These are phyloP conservation scores for Aureobasidium sp. DNA, from an alignment of 2,329 filamentous ascomycete species.

Conservation along the genomic window DNA sequence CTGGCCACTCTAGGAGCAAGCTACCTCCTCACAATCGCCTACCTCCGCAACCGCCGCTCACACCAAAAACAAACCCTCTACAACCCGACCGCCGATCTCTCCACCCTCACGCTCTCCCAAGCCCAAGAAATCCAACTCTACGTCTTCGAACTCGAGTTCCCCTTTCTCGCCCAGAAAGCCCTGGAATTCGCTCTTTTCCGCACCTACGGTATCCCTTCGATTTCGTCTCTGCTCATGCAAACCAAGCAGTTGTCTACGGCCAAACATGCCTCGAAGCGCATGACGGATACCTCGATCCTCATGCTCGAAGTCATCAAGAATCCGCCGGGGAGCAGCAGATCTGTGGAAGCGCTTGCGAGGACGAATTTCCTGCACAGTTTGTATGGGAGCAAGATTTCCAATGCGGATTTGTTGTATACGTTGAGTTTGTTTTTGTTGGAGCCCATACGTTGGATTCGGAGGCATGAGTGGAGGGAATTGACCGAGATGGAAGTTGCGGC, in stretches of 20 bases:
- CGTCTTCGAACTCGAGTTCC: slow-evolving; percentile 12
- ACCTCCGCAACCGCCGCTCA: slow-evolving; percentile 9
- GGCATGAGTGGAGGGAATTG: slow-evolving; percentile 61
- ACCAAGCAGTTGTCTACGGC: slow-evolving; percentile 10
- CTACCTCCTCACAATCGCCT: background rate
- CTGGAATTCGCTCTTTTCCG: slow-evolving; percentile 12
- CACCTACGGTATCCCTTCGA: slow-evolving; percentile 16
- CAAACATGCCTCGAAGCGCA: slow-evolving; percentile 38
- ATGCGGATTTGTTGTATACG: slow-evolving; percentile 58
- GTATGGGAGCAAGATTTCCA: slow-evolving; percentile 52
- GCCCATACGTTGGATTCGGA: slow-evolving; percentile 52
- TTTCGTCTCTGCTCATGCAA: slow-evolving; percentile 12
- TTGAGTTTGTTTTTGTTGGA: slow-evolving; percentile 57
- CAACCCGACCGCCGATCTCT: background rate
- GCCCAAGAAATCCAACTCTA: slow-evolving; percentile 12
- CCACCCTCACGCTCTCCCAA: background rate
- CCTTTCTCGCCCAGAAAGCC: slow-evolving; percentile 9
- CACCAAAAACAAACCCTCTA: background rate
- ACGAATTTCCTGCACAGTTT: slow-evolving; percentile 55
- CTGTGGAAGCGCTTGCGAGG: slow-evolving; percentile 44
- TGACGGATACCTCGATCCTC: slow-evolving; percentile 43
- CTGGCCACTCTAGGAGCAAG: background rate
- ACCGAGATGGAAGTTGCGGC: slow-evolving; percentile 61
- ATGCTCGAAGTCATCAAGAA: slow-evolving; percentile 41
- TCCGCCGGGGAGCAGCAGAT: slow-evolving; percentile 35